Evolutionary conservation across 176 grass and related monocot species (phyloP).

Genomic region (Triticum dicoccoides): DNA sequence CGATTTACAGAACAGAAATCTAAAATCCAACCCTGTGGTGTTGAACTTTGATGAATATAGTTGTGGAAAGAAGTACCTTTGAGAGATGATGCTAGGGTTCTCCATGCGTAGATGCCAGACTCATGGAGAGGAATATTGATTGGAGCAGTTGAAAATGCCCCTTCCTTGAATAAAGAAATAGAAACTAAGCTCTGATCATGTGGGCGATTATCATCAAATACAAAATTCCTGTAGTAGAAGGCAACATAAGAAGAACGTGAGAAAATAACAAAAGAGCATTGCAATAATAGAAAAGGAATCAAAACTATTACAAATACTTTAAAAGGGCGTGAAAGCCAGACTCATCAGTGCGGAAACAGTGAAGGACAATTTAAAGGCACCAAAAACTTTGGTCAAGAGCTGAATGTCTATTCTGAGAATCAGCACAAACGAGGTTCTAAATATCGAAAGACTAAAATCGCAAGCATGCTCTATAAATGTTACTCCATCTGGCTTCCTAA

Average conservation of each 20-base stretch:
- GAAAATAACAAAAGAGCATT: neutral
- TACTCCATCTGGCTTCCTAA: neutral
- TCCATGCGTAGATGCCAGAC: conserved; percentile 62
- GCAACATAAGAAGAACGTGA: conserved; percentile 28
- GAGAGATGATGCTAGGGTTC: conserved; percentile 54
- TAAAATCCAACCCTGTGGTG: neutral
- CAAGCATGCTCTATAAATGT: conserved; percentile 14
- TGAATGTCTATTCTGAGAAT: conserved; percentile 15
- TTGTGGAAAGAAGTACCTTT: conserved; percentile 50
- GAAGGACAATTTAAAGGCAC: neutral
- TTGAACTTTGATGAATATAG: conserved; percentile 11
- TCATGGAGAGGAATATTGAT: conserved; percentile 58
- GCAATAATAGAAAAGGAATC: neutral
- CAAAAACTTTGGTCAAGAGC: neutral
- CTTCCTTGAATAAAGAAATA: conserved; percentile 71
- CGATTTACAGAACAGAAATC: neutral
- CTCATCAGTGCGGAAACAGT: neutral
- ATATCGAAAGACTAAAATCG: neutral
- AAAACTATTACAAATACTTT: conserved; percentile 5
- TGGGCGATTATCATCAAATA: conserved; percentile 49
- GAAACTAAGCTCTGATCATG: conserved; percentile 49
- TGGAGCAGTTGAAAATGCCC: conserved; percentile 69
- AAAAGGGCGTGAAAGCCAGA: neutral
- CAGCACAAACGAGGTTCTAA: neutral
- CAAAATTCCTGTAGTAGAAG: conserved; percentile 43